Conservation (phyloP, 2,329 filamentous ascomycete species). For the Claviceps sp. region DNA sequence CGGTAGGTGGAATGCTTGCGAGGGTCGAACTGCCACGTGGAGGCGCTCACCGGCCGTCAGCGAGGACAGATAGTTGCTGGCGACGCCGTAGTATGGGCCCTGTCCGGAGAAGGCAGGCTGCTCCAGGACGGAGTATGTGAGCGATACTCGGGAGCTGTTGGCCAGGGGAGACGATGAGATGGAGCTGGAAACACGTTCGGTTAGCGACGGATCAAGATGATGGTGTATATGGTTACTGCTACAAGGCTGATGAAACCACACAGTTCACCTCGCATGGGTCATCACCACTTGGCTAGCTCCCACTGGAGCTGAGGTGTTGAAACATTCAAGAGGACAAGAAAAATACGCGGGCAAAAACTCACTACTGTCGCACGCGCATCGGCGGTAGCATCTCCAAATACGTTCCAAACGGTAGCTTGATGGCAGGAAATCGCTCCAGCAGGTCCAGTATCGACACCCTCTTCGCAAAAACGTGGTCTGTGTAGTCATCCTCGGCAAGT, state of each 20-base stretch:
- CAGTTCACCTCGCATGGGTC: too few species aligned
- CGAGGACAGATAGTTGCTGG: slow-evolving; percentile 44
- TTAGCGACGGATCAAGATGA: neutral
- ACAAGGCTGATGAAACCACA: too few species aligned
- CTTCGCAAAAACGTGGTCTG: slow-evolving; percentile 37
- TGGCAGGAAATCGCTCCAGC: slow-evolving; percentile 46
- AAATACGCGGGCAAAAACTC: slow-evolving; percentile 6
- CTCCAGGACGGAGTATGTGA: slow-evolving; percentile 57
- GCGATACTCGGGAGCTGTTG: slow-evolving; percentile 41
- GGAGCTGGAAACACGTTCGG: slow-evolving; percentile 25
- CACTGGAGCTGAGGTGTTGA: too few species aligned
- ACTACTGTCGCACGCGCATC: slow-evolving; percentile 66
- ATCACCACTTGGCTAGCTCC: too few species aligned
- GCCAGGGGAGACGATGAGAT: slow-evolving; percentile 62
- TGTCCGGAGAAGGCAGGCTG: slow-evolving; percentile 36
- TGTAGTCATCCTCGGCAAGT: slow-evolving; percentile 34
- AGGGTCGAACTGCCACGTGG: slow-evolving; percentile 35
- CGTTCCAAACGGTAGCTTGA: slow-evolving; percentile 48
- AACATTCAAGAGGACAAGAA: neutral
- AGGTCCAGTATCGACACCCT: slow-evolving; percentile 55
- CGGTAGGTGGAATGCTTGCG: slow-evolving; percentile 35
- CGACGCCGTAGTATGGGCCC: slow-evolving; percentile 43
- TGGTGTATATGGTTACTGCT: neutral
- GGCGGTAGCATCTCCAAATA: slow-evolving; percentile 63
- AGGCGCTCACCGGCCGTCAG: slow-evolving; percentile 30